Evolutionary conservation across 768 basidiomycete species (phyloP).

Genomic region (Serendipita sp.): DNA sequence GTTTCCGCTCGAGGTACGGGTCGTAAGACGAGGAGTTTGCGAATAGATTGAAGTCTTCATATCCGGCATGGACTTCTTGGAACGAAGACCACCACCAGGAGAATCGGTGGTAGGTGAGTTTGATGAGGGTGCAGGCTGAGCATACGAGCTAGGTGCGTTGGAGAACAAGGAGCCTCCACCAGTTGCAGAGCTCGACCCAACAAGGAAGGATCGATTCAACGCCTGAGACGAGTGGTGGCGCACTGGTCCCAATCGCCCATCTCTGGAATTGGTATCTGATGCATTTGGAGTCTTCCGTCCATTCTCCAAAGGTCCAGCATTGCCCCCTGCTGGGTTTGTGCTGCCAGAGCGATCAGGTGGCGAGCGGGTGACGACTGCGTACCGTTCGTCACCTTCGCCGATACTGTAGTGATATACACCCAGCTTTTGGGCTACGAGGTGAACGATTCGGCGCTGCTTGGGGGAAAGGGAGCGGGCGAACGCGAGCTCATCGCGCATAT

Average conservation of each 20-base stretch:
- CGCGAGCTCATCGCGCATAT: conserved; percentile 91
- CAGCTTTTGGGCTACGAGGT: conserved; percentile 90
- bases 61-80: conserved; percentile 98
- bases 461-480: conserved; percentile 78
- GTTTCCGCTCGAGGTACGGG: conserved; percentile 75
- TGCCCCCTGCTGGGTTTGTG: neutral
- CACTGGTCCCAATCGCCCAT: neutral
- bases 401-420: conserved; percentile 89
- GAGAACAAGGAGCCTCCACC: conserved; percentile 1
- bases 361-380: conserved; percentile 85
- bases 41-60: conserved; percentile 67
- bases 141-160: neutral
- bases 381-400: conserved; percentile 82
- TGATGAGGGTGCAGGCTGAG: neutral
- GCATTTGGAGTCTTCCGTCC: neutral
- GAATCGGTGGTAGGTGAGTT: conserved; percentile 18
- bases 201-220: conserved; percentile 2
- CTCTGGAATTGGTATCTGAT: neutral
- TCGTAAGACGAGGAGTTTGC: conserved; percentile 59
- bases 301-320: conserved; percentile 3
- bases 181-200: neutral
- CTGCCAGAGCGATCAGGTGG: conserved; percentile 36
- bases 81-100: conserved; percentile 43
- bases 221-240: conserved; percentile 3
- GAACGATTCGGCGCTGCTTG: conserved; percentile 81